Percentiles rank a stretch among this genome's conserved stretches.
These are phyloP conservation scores for Cenchrus purpureus DNA, from an alignment of 176 grass and related monocot species.

Conservation along the genomic window DNA sequence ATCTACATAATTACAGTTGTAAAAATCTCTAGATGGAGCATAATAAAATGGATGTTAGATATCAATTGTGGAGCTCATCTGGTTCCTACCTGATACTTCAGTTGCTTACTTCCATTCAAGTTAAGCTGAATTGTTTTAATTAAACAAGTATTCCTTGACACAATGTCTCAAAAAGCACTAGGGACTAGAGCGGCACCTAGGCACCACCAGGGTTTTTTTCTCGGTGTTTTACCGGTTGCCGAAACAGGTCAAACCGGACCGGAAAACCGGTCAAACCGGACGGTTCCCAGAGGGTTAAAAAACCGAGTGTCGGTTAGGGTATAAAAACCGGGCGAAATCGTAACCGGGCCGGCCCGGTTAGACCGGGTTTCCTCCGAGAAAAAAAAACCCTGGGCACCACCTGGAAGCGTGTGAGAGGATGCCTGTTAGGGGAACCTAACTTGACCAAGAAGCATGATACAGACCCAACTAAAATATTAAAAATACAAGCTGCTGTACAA, in stretches of 20 bases:
- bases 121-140: not conserved
- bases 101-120: not conserved
- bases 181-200: not conserved
- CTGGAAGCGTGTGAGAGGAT: conserved; percentile 1
- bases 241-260: too few species aligned
- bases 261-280: too few species aligned
- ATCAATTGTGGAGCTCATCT: not conserved
- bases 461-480: not conserved
- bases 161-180: not conserved
- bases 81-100: not conserved
- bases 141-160: not conserved
- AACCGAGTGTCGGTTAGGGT: too few species aligned
- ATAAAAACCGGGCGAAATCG: too few species aligned
- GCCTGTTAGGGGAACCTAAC: not conserved
- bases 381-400: not conserved
- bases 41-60: not conserved
- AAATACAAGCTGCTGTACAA: conserved; percentile 6
- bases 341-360: too few species aligned
- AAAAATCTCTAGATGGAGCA: not conserved
- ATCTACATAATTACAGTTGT: not conserved
- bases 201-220: not conserved
- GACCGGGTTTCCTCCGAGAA: too few species aligned
- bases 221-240: too few species aligned
- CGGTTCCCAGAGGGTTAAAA: too few species aligned
- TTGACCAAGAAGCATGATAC: not conserved